Base-by-base conservation (phyloP, 192 early-diverging fungal genomes). In the Physocladia obscura region DNA sequence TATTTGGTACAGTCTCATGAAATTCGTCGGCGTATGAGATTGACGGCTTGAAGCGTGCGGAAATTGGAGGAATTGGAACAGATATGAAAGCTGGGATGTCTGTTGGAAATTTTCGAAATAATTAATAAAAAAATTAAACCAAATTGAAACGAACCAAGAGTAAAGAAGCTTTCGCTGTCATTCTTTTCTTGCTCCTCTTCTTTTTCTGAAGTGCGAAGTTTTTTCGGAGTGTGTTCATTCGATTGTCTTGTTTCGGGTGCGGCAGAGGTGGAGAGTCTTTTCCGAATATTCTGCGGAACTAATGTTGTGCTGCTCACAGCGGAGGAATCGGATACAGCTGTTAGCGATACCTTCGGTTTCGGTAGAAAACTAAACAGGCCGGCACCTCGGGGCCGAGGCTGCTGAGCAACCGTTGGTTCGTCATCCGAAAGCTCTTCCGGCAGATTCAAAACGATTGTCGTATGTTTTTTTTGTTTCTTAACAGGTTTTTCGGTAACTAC, bases 311-410 rank as follows among this genome's bases (percentile, higher is more conserved):
- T 24, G 40, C 8, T 44, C n/a, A 8, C 40, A n/a, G 36, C 24
- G 39, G 59, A 44, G 19, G 22, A 11, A 29, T 22, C 32, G 19
- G 62, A 47, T 5, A 6, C 26, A 15, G 38, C 30, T 4, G 35
- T 17, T 19, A 38, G 21, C 15, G 49, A 50, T n/a, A 49, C 22
- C 35, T 67, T 56, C 29, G 65, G 65, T 8, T 49, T 31, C n/a
- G 65, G 65, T 11, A 68, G 65, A 26, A 56, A 32, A n/a, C 31
- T 38, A 44, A 68, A 68, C 13, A 68, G 52, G 19, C 65, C 65
- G 11, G 51, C 11, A 15, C 30, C 4, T 22, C 17, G 1, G 8
- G 30, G 34, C 13, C 4, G 6, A 17, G 26, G 1, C 19, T 6
- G 13, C 29, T 49, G 13, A 1, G 49, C 19, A 35, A n/a, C 31